phyloP scores from a whole-genome alignment of 306 rosid species.

The Phaseolus lunatus region DNA sequence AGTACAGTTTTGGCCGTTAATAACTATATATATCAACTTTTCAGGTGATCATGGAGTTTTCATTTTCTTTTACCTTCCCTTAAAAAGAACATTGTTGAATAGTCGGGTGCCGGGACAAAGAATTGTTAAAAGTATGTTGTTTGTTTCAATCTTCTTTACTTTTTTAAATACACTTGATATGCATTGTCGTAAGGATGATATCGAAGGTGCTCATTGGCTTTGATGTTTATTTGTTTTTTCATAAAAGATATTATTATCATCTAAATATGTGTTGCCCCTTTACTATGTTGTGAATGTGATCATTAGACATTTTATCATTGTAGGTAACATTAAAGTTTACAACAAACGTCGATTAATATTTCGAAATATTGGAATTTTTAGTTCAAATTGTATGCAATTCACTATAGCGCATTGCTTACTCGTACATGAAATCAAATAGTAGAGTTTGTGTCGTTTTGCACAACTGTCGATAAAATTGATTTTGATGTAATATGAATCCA shows the following conservation, averaged over 20 bases:
- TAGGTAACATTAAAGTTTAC: neutral
- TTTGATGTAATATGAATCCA: too few relatives aligned
- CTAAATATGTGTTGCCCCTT: neutral
- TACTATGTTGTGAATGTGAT: neutral
- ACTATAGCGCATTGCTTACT: too few relatives aligned
- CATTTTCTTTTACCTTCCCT: neutral
- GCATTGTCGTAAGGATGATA: neutral
- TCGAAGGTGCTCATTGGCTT: neutral
- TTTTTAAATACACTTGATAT: neutral
- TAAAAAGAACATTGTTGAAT: neutral
- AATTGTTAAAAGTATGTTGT: neutral
- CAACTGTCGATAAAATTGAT: too few relatives aligned
- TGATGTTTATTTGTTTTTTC: neutral
- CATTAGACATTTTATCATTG: neutral
- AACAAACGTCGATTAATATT: too few relatives aligned
- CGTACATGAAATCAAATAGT: too few relatives aligned
- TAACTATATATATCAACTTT: conserved; percentile 23
- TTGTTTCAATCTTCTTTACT: neutral
- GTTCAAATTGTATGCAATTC: too few relatives aligned
- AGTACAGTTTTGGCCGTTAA: neutral
- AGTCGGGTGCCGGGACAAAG: neutral
- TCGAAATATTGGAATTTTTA: too few relatives aligned
- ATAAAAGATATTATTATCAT: neutral
- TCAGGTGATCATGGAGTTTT: conserved; percentile 14
- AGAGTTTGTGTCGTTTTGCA: too few relatives aligned